Conservation (phyloP, 257 asterid genomes). For the Paulownia fortunei region DNA sequence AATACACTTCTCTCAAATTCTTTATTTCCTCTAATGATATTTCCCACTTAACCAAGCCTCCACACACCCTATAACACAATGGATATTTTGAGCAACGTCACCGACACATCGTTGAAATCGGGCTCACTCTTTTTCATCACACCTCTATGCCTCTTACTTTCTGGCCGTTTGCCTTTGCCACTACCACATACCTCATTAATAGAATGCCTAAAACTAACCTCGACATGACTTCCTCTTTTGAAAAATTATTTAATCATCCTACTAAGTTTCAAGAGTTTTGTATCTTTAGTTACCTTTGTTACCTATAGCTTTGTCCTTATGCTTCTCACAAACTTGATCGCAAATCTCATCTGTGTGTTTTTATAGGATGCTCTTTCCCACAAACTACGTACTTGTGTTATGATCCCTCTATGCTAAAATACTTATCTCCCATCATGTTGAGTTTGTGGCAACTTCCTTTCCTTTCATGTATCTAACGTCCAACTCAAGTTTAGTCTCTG, state of each 20-base stretch:
- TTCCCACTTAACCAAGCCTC: not conserved
- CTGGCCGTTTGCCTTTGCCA: not conserved
- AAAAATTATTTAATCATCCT: not conserved
- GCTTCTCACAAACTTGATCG: not conserved
- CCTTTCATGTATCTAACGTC: not conserved
- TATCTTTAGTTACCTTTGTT: not conserved
- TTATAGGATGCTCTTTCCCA: not conserved
- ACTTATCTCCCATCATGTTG: not conserved
- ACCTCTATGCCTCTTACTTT: not conserved
- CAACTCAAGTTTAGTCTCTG: too few relatives aligned
- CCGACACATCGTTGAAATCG: not conserved
- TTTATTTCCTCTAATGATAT: not conserved
- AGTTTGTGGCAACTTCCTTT: not conserved
- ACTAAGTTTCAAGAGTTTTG: not conserved
- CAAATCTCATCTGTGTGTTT: not conserved
- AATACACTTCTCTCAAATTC: not conserved
- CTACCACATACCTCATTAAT: too few relatives aligned
- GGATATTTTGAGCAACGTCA: not conserved
- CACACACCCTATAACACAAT: not conserved
- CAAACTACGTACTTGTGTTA: not conserved
- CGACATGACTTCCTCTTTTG: not conserved
- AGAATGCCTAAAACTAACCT: not conserved
- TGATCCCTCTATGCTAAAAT: not conserved
- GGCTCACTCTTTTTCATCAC: not conserved
- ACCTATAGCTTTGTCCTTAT: not conserved